These are phyloP conservation scores for Ustilago bromivora DNA, from an alignment of 1,284 basidiomycete species.

Conservation along the genomic window DNA sequence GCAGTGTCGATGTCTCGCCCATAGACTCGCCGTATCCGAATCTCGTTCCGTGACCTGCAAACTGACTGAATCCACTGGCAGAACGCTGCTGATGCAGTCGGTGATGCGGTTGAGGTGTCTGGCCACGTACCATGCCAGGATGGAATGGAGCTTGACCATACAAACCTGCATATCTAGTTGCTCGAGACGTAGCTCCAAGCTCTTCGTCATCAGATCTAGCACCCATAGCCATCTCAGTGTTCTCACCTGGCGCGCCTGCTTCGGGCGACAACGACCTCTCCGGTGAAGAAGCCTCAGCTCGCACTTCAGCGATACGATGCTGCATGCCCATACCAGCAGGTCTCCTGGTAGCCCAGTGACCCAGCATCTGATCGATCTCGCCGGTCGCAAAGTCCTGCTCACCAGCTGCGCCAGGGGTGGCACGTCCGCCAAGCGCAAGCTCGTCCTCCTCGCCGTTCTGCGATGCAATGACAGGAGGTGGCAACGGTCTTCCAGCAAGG, in stretches of 20 bases:
- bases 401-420: constrained; percentile 46
- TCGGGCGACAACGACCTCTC: constrained; percentile 47
- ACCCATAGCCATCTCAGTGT: constrained; percentile 29
- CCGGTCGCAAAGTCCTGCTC: constrained; percentile 58
- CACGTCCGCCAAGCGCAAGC: constrained; percentile 50
- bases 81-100: constrained; percentile 50
- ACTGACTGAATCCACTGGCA: constrained; percentile 41
- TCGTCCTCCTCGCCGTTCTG: constrained; percentile 51
- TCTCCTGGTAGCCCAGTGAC: constrained; percentile 44
- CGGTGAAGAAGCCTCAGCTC: constrained; percentile 35
- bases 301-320: constrained; percentile 42
- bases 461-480: constrained; percentile 64
- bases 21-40: constrained; percentile 40
- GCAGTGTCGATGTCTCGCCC: constrained; percentile 46
- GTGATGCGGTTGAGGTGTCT: constrained; percentile 47
- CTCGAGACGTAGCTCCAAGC: constrained; percentile 70
- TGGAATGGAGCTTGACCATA: constrained; percentile 30
- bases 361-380: constrained; percentile 63
- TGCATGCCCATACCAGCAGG: constrained; percentile 28
- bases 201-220: constrained; percentile 51
- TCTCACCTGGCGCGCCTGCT: constrained; percentile 16
- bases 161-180: constrained; percentile 83
- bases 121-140: constrained; percentile 27
- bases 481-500: constrained; percentile 58
- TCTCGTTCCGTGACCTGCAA: constrained; percentile 21